A percentile compares a stretch with the other conserved stretches of the same genome.
These are phyloP conservation scores for Solanum hybrid DNA, from an alignment of 305 asterid genomes.

Conservation along the genomic window DNA sequence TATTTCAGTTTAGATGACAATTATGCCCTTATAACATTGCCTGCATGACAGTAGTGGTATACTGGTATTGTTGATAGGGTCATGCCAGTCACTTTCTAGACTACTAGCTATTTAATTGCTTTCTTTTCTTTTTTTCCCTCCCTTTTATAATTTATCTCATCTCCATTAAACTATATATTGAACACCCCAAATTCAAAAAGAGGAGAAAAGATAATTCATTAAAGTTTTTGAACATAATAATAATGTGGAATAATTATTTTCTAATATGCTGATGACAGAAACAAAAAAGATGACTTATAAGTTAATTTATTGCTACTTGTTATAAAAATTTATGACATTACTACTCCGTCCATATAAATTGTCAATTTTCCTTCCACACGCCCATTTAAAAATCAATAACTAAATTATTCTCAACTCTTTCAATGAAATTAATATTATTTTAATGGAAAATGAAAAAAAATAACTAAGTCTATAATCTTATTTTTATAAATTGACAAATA, in stretches of 20 bases:
- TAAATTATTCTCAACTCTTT: background rate
- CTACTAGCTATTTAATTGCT: background rate
- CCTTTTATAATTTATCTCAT: background rate
- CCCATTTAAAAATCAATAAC: too few species aligned
- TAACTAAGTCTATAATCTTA: background rate
- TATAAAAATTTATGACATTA: too few species aligned
- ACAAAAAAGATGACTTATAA: background rate
- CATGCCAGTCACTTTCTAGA: background rate
- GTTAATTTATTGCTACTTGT: background rate
- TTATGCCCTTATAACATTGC: background rate
- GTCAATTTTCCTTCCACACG: background rate
- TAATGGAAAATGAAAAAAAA: too few species aligned
- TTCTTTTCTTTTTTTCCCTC: background rate
- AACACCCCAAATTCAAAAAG: background rate
- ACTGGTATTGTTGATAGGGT: background rate
- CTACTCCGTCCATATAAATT: background rate
- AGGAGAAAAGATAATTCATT: background rate
- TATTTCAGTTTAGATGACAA: background rate
- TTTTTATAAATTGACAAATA: background rate
- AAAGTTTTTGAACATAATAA: background rate
- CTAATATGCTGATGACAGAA: background rate
- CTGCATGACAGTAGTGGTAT: slow-evolving; percentile 1
- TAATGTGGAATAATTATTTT: background rate
- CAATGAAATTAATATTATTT: background rate
- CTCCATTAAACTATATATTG: background rate